Conservation (phyloP, 306 rosid genomes). For the Fagus crenata region DNA sequence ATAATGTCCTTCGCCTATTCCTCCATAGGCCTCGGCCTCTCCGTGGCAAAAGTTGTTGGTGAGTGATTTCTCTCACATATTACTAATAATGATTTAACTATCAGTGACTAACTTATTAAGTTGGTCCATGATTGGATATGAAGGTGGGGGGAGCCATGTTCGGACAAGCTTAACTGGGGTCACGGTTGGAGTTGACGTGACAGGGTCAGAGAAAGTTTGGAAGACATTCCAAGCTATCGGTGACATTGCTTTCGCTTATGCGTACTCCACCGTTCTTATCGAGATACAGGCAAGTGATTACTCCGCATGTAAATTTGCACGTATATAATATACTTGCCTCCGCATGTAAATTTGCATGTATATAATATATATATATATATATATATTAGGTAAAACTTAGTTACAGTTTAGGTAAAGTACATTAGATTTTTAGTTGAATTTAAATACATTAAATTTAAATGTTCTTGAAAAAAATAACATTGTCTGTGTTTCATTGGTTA, state of each 20-base stretch:
- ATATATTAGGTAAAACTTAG: too few species aligned
- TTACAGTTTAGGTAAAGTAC: too few species aligned
- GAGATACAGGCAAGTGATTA: constrained; percentile 77
- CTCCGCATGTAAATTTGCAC: neutral
- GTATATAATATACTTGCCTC: too few species aligned
- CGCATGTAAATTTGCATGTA: too few species aligned
- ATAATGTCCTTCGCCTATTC: constrained; percentile 96
- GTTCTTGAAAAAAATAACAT: too few species aligned
- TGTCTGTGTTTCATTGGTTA: too few species aligned
- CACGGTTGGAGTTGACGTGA: constrained; percentile 80
- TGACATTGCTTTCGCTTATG: constrained; percentile 94
- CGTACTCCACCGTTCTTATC: constrained; percentile 86
- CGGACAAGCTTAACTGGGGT: constrained; percentile 73
- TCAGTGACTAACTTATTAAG: neutral
- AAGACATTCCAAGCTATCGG: constrained; percentile 88
- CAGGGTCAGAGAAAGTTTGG: constrained; percentile 75
- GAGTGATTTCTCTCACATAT: neutral
- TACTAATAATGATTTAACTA: too few species aligned
- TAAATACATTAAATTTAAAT: too few species aligned
- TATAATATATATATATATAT: too few species aligned
- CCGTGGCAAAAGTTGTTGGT: constrained; percentile 72
- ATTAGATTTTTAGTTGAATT: too few species aligned
- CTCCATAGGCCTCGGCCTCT: constrained; percentile 85
- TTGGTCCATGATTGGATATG: neutral
- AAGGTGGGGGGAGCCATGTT: constrained; percentile 43